Conservation (phyloP, 2,329 filamentous ascomycete species). For the Nemania abortiva region DNA sequence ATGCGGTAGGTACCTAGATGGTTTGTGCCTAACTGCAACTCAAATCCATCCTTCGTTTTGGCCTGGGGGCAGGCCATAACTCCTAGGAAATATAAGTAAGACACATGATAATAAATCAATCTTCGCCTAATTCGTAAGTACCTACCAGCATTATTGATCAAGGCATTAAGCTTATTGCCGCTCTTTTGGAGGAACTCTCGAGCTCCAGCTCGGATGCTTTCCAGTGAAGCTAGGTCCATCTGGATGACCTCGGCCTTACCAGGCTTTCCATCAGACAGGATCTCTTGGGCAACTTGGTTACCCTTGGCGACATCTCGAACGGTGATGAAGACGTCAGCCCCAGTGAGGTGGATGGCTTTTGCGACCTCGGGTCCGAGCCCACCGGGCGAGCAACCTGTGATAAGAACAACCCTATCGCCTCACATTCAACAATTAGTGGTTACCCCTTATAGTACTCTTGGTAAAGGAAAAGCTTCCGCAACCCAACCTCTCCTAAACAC, state of each 20-base stretch:
- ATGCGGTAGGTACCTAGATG: too few species aligned
- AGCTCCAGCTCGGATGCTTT: constrained; percentile 22
- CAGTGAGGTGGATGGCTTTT: constrained; percentile 20
- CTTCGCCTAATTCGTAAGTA: too few species aligned
- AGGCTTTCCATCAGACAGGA: constrained; percentile 22
- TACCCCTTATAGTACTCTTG: too few species aligned
- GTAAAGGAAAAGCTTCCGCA: too few species aligned
- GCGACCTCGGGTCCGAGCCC: constrained; percentile 27
- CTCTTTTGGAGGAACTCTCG: constrained; percentile 26
- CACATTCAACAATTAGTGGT: too few species aligned
- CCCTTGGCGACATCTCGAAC: constrained; percentile 19
- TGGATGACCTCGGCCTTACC: constrained; percentile 22
- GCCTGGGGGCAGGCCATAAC: constrained; percentile 14
- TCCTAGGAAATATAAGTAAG: too few species aligned
- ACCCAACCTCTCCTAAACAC: too few species aligned
- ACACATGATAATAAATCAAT: too few species aligned
- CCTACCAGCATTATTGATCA: constrained; percentile 51
- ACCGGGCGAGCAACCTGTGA: constrained; percentile 25
- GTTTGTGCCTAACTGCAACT: too few species aligned
- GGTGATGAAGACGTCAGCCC: constrained; percentile 23
- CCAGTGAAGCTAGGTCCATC: constrained; percentile 7
- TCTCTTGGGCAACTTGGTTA: background rate
- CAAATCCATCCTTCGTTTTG: background rate
- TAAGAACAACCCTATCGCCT: constrained; percentile 51
- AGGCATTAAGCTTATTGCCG: constrained; percentile 40